Evolutionary conservation across 2,329 filamentous ascomycete species (phyloP).

Genomic region (Aspergillus cejpii): DNA sequence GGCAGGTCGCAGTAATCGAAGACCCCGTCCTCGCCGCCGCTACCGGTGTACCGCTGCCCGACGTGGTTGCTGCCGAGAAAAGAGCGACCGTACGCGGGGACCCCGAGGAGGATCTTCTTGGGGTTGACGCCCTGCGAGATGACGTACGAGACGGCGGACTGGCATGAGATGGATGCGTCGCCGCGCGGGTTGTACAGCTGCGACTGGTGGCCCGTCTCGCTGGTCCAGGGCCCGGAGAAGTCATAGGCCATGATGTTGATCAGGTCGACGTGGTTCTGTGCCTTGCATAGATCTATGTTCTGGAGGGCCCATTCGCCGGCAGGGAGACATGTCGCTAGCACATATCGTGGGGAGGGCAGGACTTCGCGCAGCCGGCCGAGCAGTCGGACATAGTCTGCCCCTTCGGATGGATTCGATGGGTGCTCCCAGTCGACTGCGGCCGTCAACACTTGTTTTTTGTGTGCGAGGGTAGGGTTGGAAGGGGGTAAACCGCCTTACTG

Average conservation of each 20-base stretch:
- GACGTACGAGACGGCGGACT: constrained; percentile 60
- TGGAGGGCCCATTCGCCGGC: constrained; percentile 60
- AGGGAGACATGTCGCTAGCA: constrained; percentile 66
- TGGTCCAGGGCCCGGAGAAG: constrained; percentile 65
- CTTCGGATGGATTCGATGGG: constrained; percentile 59
- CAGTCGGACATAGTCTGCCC: constrained; percentile 62
- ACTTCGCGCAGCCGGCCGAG: constrained; percentile 60
- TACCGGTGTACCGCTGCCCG: constrained; percentile 52
- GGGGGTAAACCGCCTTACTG: constrained; percentile 46
- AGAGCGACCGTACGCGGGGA: constrained; percentile 68
- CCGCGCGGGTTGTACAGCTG: constrained; percentile 57
- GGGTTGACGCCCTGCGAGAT: constrained; percentile 59
- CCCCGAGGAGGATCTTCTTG: constrained; percentile 66
- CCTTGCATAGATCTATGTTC: constrained; percentile 59
- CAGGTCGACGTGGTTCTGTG: constrained; percentile 62
- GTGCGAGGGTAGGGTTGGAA: no score
- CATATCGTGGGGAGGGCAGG: constrained; percentile 61
- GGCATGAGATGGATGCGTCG: constrained; percentile 49
- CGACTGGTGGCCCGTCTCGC: constrained; percentile 64
- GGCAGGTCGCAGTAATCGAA: constrained; percentile 71
- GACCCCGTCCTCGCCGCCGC: constrained; percentile 58
- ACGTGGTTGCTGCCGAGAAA: constrained; percentile 61
- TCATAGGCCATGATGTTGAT: constrained; percentile 78
- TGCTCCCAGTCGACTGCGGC: constrained; percentile 71
- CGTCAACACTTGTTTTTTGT: no score